Base-by-base conservation (phyloP, 495 filamentous ascomycete species). In the Parathielavia hyrcaniae region DNA sequence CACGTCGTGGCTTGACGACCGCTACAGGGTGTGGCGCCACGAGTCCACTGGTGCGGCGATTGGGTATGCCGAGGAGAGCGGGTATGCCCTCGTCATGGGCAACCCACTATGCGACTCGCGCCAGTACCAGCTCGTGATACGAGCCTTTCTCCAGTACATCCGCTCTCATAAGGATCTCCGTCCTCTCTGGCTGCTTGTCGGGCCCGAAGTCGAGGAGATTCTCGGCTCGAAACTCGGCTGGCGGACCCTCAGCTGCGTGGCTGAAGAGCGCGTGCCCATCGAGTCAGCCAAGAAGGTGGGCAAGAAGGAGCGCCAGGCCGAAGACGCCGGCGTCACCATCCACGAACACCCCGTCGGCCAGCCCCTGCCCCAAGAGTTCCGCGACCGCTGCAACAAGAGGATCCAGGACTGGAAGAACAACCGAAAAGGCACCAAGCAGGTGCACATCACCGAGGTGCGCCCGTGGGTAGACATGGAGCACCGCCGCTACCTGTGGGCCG, bases 1-100 rank as follows among this genome's bases (percentile, higher is more conserved):
- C 60, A 95, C 89, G 0, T 89, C 88, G 1, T 95, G 88, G 86
- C 81, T 88, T 19, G 90, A 95, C 68, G 84, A 88, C 7, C 83
- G 88, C 14, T 91, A 86, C 67, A 81, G 85, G 65, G 83, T 93
- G 60, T 95, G 86, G 86, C 86, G 89, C 6, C 86, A 93, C 62
- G 73, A 78, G 43, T 68, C 70, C 6, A 92, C 88, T 1, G 90
- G 89, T 45, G 89, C 89, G 7, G 89, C 89, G 0, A 78, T 91
- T 41, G 83, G 88, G 16, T 95, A 86, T 59, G 85, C 90, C 2
- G 81, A 84, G 22, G 82, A 85, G 63, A 80, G 82, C 69, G 83
- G 78, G 61, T 89, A 85, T 62, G 87, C 81, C 11, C 84, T 93
- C 41, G 84, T 90, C 20, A 87, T 91, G 60, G 89, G 90, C 38